Base-by-base conservation (phyloP, 1,284 basidiomycete genomes). In the Omphalotus olearius region DNA sequence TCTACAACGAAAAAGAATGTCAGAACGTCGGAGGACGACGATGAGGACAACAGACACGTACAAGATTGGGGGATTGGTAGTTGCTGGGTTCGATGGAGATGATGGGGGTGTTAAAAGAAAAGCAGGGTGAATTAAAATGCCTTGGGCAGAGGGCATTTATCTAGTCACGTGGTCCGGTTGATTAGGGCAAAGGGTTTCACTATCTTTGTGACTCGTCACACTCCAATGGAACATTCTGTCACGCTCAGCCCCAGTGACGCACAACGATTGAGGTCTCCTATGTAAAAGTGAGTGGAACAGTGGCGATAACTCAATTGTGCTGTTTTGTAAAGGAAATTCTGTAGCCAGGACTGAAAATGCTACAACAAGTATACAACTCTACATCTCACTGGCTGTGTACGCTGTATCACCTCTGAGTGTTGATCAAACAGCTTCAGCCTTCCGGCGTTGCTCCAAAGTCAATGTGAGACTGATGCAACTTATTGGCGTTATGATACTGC, bases 81-180 rank as follows among this genome's bases (percentile, higher is more conserved):
- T 53, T 54, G 56, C 45, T 54, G 51, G 45, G 48, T 37, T 50
- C 52, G 54, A 50, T 48, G 53, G 55, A 41, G 49, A 52, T 63
- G 63, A 60, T 56, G 65, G 59, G 55, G 58, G 58, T 60, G 59
- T 62, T 60, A 54, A 33, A 61, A 58, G 54, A 50, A 52, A 59
- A 60, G 57, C 62, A 62, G 59, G 60, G 66, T 62, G 65, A 69
- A 68, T 66, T 26, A 20, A 45, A 45, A 4, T 25, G 43, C 7
- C 23, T 25, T 16, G 18, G 25, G 26, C n/a, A 33, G 25, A 45
- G 26, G 26, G 41, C 41, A 20, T 26, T 45, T 41, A 45, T 53
- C 47, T 13, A 13, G 28, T 52, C 47, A 45, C 36, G 53, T 55
- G 40, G 37, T 16, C 6, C 26, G 13, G 17, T 16, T 47, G 45